Evolutionary conservation across 2,329 filamentous ascomycete species (phyloP), one percentile per base, ranked within the genome.

Genomic region (Bipolaris victoriae): DNA sequence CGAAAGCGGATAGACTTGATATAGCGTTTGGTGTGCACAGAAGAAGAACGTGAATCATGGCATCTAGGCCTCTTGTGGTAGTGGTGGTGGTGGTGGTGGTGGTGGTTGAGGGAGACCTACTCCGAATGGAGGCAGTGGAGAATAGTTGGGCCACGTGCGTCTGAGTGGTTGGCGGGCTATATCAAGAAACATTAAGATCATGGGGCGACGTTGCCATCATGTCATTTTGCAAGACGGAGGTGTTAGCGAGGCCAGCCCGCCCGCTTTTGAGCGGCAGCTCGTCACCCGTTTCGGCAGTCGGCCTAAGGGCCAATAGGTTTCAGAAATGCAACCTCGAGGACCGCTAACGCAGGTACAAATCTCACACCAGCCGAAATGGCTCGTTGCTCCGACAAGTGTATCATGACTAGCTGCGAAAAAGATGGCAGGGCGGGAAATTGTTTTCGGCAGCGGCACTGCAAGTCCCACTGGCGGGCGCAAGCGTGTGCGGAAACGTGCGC

Each of bases 321-420:
- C 73, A 74, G 69, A 62, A 64, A 49, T 54, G 61, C 60, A 52
- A 61, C 55, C 63, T 58, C 57, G 37, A 55, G 52, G 60, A 62
- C 63, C 65, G 63, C 74, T 75, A 75, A 71, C 65, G 74, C 73
- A 76, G 74, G 74, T 76, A 75, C 74, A 63, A 63, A 60, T 53
- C 40, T 52, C 64, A 48, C 46, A 64, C 62, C 60, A 57, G 64
- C 68, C 73, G 58, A 70, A 75, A 69, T 50, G 41, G 71, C 65
- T 62, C 61, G 67, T 72, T 75, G 62, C 69, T 70, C 72, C 73
- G 73, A 26, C 55, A 45, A 55, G 62, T 61, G 61, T 57, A 64
- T 64, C 67, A 70, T 65, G 49, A 56, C 50, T 52, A 47, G 52
- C 26, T 49, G 18, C 41, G 35, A 41, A 31, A 39, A 52, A 22